Conservation (phyloP, 2,329 filamentous ascomycete genomes). For the Aciculosporium take region DNA sequence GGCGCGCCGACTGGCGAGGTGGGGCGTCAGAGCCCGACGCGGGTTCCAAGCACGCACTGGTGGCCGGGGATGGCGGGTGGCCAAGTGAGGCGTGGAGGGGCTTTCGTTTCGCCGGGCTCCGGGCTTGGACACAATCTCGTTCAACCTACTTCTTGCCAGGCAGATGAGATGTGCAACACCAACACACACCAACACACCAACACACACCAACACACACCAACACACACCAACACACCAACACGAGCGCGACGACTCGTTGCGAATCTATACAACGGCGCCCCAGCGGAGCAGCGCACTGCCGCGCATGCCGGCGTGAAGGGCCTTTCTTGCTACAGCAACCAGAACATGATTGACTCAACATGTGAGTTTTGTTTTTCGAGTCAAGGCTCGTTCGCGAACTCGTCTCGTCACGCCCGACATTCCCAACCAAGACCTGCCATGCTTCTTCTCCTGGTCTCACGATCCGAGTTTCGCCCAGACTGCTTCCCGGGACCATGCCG, state of each 20-base stretch:
- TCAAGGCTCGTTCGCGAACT: neutral
- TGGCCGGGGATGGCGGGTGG: too few relatives aligned
- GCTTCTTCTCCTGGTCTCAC: neutral
- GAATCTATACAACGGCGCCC: neutral
- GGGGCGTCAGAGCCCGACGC: neutral
- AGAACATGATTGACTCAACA: slow-evolving; percentile 10
- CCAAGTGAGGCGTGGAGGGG: slow-evolving; percentile 6
- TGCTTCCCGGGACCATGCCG: slow-evolving; percentile 42
- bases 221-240: too few relatives aligned
- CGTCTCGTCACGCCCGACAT: too few relatives aligned
- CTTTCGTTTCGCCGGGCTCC: slow-evolving; percentile 9
- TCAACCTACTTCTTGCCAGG: neutral
- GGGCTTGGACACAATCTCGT: neutral
- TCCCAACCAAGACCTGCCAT: too few relatives aligned
- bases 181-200: too few relatives aligned
- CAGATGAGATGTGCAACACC: too few relatives aligned
- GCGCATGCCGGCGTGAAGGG: neutral
- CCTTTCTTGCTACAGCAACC: neutral
- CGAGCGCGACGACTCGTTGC: too few relatives aligned
- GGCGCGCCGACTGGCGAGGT: neutral
- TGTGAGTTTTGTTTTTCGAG: slow-evolving; percentile 10
- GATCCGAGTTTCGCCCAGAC: neutral
- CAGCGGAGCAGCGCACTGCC: neutral
- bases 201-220: too few relatives aligned
- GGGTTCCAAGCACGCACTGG: too few relatives aligned